Evolutionary conservation across 106 monocot species (phyloP), one percentile per base, ranked within the genome.

Genomic region (Acorus calamus): DNA sequence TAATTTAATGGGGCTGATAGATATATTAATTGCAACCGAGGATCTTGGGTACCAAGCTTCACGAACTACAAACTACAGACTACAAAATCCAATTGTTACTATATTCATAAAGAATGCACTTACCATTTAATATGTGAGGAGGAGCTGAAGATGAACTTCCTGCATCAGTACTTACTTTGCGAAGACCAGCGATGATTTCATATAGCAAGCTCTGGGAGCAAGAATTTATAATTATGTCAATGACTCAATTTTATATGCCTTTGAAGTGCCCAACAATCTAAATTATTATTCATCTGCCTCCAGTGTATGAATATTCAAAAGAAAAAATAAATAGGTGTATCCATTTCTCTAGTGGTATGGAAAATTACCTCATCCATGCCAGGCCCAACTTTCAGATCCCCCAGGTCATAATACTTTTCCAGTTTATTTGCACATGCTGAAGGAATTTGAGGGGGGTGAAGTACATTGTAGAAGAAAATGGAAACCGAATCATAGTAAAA

Each of bases 401-500:
- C 85, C 60, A 91, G 61, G 75, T 91, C 85, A 69, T 85, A 79
- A 62, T 88, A 91, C 74, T 77, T 96, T 53, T 91, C 85, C 62
- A 81, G 47, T 61, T 85, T 91, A 64, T n/a, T 85, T 72, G 87
- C 74, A 48, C 52, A 42, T 69, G 68, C 61, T 14, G 85, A 73
- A 60, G 90, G 77, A 76, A 80, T 67, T 67, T 78, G 82, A 67
- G 96, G 94, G 12, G 94, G 96, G 3, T 67, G 90, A 69, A 96
- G 84, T 41, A 87, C 96, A 75, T 96, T 96, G 69, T 96, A 87
- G 57, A 96, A 96, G 71, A 96, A 96, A 47, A 96, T 91, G 45
- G 91, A 90, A 75, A 96, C 96, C 57, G 96, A 96, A 73, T 90
- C 96, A 70, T 96, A 96, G 52, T 87, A 96, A 61, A 96, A 91